Conservation (phyloP, 352 stramenopile genomes). For the Pythium monospermum region DNA sequence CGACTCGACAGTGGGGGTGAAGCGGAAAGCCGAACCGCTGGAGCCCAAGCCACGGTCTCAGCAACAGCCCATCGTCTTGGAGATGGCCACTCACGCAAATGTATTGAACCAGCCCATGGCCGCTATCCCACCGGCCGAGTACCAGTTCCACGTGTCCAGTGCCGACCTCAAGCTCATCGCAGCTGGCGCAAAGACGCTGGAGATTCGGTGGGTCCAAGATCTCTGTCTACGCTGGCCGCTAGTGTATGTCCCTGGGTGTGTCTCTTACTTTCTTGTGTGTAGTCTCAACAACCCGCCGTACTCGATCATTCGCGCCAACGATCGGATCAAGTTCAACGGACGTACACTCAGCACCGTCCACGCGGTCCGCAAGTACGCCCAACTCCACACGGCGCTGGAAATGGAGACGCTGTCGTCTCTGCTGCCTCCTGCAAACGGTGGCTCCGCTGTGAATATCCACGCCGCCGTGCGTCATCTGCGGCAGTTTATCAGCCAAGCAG, state of each 20-base stretch:
- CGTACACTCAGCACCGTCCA: slow-evolving; percentile 34
- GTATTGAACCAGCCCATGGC: background rate
- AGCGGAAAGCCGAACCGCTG: slow-evolving; percentile 3
- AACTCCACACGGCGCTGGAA: slow-evolving; percentile 46
- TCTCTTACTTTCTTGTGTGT: background rate
- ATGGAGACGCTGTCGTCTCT: slow-evolving; percentile 44
- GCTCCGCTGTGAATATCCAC: slow-evolving; percentile 15
- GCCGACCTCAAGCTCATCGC: slow-evolving; percentile 41
- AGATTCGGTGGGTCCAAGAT: slow-evolving; percentile 58
- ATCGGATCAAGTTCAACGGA: slow-evolving; percentile 61
- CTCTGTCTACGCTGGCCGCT: no score
- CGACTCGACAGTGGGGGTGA: slow-evolving; percentile 2
- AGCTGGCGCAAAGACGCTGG: slow-evolving; percentile 47
- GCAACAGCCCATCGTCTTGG: slow-evolving; percentile 1
- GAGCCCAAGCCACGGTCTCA: background rate
- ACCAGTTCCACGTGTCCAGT: slow-evolving; percentile 45
- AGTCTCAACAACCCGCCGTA: slow-evolving; percentile 64
- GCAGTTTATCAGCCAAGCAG: slow-evolving; percentile 54
- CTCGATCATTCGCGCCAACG: slow-evolving; percentile 61
- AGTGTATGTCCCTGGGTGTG: no score
- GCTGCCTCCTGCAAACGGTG: slow-evolving; percentile 21
- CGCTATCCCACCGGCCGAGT: slow-evolving; percentile 32
- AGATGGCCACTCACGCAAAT: slow-evolving; percentile 6
- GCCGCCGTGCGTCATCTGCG: slow-evolving; percentile 41
- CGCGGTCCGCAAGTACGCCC: slow-evolving; percentile 57